Conservation (phyloP, 2,329 filamentous ascomycete genomes). For the Clonostachys chloroleuca region DNA sequence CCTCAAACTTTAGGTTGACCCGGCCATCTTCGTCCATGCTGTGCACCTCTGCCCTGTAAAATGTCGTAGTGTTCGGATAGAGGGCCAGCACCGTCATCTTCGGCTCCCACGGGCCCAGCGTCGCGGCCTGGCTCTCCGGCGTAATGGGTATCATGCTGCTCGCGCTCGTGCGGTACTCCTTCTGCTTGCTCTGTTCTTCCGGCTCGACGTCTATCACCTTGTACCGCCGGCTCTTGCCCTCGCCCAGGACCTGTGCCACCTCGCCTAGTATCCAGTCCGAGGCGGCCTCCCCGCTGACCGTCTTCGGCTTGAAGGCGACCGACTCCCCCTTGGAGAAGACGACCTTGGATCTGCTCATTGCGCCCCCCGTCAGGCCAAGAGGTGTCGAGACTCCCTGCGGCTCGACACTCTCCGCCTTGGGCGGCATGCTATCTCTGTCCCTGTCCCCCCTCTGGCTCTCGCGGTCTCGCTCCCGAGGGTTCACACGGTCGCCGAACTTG, state of each 20-base stretch:
- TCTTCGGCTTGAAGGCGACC: conserved; percentile 62
- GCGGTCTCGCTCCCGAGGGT: conserved; percentile 17
- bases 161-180: conserved; percentile 67
- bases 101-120: conserved; percentile 54
- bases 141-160: conserved; percentile 76
- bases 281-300: conserved; percentile 36
- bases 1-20: conserved; percentile 71
- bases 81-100: conserved; percentile 73
- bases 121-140: conserved; percentile 39
- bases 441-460: conserved; percentile 23
- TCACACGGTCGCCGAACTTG: conserved; percentile 24
- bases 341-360: conserved; percentile 40
- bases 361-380: neutral
- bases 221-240: conserved; percentile 74
- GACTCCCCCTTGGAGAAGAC: conserved; percentile 58
- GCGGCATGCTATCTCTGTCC: conserved; percentile 47
- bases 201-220: conserved; percentile 78
- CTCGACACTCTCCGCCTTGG: conserved; percentile 52
- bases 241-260: conserved; percentile 70
- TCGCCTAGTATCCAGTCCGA: conserved; percentile 72
- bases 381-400: conserved; percentile 31
- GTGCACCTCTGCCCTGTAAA: conserved; percentile 80
- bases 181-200: conserved; percentile 62
- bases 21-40: conserved; percentile 52
- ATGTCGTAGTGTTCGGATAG: conserved; percentile 81